Percentiles rank a stretch among this genome's conserved stretches.
Conservation (phyloP, 2,329 filamentous ascomycete species). For the Aspergillus sojae region DNA sequence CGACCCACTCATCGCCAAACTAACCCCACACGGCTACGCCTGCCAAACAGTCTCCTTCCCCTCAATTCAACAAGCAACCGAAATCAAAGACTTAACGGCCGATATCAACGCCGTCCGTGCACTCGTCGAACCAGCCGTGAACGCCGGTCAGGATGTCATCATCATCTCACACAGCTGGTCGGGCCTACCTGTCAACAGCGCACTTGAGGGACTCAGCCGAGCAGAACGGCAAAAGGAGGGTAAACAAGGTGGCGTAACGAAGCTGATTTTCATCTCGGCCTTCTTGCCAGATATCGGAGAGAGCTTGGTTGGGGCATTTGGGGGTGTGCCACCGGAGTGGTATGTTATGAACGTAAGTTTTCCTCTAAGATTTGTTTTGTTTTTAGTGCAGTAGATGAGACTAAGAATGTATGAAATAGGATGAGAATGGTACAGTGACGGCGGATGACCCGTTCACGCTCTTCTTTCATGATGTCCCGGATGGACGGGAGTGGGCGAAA, state of each 20-base stretch:
- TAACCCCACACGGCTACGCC: constrained; percentile 21
- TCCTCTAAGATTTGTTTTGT: too few relatives aligned
- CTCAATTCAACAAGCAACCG: constrained; percentile 29
- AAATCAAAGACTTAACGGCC: constrained; percentile 27
- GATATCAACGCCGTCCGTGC: constrained; percentile 36
- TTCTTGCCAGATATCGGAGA: constrained; percentile 37
- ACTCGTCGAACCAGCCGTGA: constrained; percentile 32
- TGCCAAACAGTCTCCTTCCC: constrained; percentile 31
- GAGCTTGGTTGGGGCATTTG: constrained; percentile 33
- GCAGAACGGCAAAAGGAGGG: constrained; percentile 28
- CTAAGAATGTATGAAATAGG: constrained; percentile 5
- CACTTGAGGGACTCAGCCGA: constrained; percentile 35
- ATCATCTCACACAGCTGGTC: constrained; percentile 41
- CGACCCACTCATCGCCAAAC: constrained; percentile 25
- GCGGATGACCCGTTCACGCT: constrained; percentile 27
- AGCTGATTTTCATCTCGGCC: constrained; percentile 37
- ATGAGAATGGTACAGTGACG: constrained; percentile 27
- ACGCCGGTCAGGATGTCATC: constrained; percentile 33
- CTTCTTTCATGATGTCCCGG: constrained; percentile 37
- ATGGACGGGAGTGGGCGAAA: constrained; percentile 31
- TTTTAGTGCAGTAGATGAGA: too few relatives aligned
- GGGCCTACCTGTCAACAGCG: constrained; percentile 39
- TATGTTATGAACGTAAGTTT: constrained; percentile 34
- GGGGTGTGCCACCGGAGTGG: constrained; percentile 31
- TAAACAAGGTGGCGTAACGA: constrained; percentile 36